These are phyloP conservation scores for Tetrapisispora namnaoensis DNA, from an alignment of 805 yeast genomes.

Conservation along the genomic window DNA sequence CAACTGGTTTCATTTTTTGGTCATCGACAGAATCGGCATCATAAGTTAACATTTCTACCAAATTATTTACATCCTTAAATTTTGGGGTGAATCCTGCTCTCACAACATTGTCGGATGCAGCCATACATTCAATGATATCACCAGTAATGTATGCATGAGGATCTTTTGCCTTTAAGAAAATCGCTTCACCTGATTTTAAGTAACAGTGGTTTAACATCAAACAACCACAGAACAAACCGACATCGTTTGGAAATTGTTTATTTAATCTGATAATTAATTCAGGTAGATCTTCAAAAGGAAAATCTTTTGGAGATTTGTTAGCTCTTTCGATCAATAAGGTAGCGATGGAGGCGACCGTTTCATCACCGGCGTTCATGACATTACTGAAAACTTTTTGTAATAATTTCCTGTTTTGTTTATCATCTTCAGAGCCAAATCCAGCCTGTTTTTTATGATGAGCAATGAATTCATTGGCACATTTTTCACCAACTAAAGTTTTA, in stretches of 20 bases:
- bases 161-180: constrained; percentile 92
- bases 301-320: constrained; percentile 44
- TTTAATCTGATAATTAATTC: constrained; percentile 67
- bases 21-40: constrained; percentile 81
- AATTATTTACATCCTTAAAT: constrained; percentile 86
- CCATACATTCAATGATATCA: constrained; percentile 98
- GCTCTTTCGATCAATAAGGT: constrained; percentile 60
- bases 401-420: constrained; percentile 47
- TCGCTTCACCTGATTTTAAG: constrained; percentile 84
- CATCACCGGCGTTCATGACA: constrained; percentile 76
- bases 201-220: constrained; percentile 80
- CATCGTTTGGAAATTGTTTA: constrained; percentile 84
- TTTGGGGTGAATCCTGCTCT: constrained; percentile 99
- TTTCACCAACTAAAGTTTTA: constrained; percentile 55
- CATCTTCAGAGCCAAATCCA: constrained; percentile 42
- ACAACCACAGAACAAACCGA: constrained; percentile 95
- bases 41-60: constrained; percentile 87
- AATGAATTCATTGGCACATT: constrained; percentile 44
- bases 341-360: constrained; percentile 46
- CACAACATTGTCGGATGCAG: constrained; percentile 96
- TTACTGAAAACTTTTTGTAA: constrained; percentile 68
- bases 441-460: constrained; percentile 37
- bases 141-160: constrained; percentile 98
- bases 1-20: constrained; percentile 73
- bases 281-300: constrained; percentile 47